phyloP scores from a whole-genome alignment of 768 basidiomycete genomes.

The Serpula lacrymans region DNA sequence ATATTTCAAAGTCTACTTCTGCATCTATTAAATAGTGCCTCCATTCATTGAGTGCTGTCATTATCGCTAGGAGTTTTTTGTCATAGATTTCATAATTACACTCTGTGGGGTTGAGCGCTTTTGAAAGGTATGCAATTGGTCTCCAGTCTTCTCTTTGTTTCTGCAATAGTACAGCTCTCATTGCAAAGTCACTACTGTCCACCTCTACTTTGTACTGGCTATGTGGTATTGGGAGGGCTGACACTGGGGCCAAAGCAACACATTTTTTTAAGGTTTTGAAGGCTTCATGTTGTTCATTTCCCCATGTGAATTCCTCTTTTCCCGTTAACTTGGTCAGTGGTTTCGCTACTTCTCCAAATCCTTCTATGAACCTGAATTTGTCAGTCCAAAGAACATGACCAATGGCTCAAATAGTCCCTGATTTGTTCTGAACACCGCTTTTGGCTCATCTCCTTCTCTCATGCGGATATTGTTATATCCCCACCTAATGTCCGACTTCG shows the following conservation, averaged over 20 bases:
- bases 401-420: conserved; percentile 20
- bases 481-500: conserved; percentile 25
- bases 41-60: conserved; percentile 34
- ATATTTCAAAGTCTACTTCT: not conserved
- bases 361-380: conserved; percentile 23
- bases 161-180: conserved; percentile 28
- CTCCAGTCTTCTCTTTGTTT: conserved; percentile 21
- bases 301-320: conserved; percentile 29
- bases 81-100: conserved; percentile 45
- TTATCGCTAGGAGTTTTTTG: conserved; percentile 46
- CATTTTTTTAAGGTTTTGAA: conserved; percentile 28
- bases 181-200: conserved; percentile 29
- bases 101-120: conserved; percentile 29
- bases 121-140: conserved; percentile 38
- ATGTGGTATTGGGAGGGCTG: conserved; percentile 12
- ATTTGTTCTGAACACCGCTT: conserved; percentile 29
- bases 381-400: conserved; percentile 27
- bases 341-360: conserved; percentile 26
- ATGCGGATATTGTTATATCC: conserved; percentile 33
- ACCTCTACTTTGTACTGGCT: conserved; percentile 21
- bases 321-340: conserved; percentile 25
- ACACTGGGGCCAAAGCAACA: conserved; percentile 23
- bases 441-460: conserved; percentile 24
- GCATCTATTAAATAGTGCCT: conserved; percentile 12
- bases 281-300: conserved; percentile 10